Conservation (phyloP, 305 asterid genomes). For the Stenogyne calaminthoides region DNA sequence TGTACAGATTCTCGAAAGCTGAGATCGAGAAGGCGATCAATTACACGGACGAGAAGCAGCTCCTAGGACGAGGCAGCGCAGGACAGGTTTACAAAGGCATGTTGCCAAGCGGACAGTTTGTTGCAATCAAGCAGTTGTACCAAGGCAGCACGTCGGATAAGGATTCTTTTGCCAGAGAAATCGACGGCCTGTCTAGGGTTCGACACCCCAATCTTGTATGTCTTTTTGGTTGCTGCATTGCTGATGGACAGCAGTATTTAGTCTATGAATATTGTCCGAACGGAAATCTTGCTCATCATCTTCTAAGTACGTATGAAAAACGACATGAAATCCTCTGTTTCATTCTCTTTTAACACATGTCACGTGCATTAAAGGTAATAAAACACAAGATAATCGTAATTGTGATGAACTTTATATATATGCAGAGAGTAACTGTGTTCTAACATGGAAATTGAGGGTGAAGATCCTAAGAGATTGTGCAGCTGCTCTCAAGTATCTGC, state of each 20-base stretch:
- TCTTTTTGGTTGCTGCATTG: conserved; percentile 62
- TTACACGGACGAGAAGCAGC: conserved; percentile 38
- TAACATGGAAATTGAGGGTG: conserved; percentile 64
- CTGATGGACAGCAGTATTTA: conserved; percentile 56
- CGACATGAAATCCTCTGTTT: background rate
- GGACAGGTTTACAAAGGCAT: conserved; percentile 58
- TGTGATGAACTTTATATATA: background rate
- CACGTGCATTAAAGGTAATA: too few species aligned
- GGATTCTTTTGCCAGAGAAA: conserved; percentile 49
- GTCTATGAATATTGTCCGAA: conserved; percentile 58
- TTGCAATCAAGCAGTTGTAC: conserved; percentile 58
- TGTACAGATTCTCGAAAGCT: conserved; percentile 57
- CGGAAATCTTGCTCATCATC: conserved; percentile 64
- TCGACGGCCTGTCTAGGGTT: conserved; percentile 60
- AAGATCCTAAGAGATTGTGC: conserved; percentile 63
- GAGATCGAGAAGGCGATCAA: conserved; percentile 58
- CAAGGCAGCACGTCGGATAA: conserved; percentile 43
- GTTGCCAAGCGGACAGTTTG: conserved; percentile 69
- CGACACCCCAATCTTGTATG: conserved; percentile 61
- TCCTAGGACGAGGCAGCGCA: conserved; percentile 64
- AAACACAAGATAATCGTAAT: too few species aligned
- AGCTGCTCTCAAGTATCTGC: conserved; percentile 62
- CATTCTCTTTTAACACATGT: too few species aligned
- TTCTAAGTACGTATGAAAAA: conserved; percentile 39
- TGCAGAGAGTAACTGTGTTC: conserved; percentile 47